These are phyloP conservation scores for Blastocystis sp. DNA, from an alignment of 352 stramenopile genomes.

Conservation along the genomic window DNA sequence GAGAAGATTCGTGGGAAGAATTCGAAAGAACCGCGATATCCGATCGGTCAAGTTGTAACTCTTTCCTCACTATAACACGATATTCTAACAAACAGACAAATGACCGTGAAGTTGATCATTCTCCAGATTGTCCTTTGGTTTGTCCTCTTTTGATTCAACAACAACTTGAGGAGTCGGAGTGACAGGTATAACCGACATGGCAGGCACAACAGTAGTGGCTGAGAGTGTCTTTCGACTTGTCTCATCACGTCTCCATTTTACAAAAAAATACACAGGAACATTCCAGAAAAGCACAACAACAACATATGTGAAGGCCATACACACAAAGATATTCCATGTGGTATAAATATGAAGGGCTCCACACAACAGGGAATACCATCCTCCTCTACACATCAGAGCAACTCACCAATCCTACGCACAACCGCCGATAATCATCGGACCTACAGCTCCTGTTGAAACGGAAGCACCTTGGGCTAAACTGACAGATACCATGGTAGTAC, in stretches of 20 bases:
- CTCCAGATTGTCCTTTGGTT: not conserved
- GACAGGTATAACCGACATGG: too few species aligned
- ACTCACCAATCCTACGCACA: not conserved
- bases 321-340: not conserved
- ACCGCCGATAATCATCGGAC: conserved; percentile 62
- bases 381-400: conserved; percentile 23
- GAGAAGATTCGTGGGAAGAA: conserved; percentile 38
- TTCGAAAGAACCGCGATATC: not conserved
- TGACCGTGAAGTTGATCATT: not conserved
- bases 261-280: conserved; percentile 54
- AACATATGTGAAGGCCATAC: not conserved
- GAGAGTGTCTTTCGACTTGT: not conserved
- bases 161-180: too few species aligned
- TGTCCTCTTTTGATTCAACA: not conserved
- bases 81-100: not conserved
- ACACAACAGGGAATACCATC: conserved; percentile 41
- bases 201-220: not conserved
- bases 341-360: conserved; percentile 46
- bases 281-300: conserved; percentile 28
- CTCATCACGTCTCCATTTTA: conserved; percentile 51
- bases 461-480: conserved; percentile 37
- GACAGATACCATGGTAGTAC: conserved; percentile 50
- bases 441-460: conserved; percentile 37
- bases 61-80: not conserved
- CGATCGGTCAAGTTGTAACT: not conserved